Conservation (phyloP, 2,329 filamentous ascomycete genomes). For the Colletotrichum sp. region DNA sequence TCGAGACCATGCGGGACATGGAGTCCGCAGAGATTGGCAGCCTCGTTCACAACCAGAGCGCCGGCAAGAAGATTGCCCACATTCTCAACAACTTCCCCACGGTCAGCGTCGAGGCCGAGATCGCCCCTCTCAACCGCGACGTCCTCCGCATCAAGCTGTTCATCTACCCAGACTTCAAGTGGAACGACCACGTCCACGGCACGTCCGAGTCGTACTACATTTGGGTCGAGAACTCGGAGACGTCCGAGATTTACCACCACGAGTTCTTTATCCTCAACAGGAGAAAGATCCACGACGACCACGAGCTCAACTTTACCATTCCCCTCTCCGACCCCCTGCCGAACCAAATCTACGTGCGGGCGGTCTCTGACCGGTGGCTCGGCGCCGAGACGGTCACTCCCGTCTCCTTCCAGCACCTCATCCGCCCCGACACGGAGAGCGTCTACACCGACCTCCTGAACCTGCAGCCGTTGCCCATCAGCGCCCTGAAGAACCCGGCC, state of each 20-base stretch:
- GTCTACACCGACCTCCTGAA: slow-evolving; percentile 95
- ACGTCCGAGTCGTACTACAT: slow-evolving; percentile 97
- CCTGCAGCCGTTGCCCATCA: slow-evolving; percentile 86
- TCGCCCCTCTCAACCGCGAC: slow-evolving; percentile 92
- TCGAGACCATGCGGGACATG: slow-evolving; percentile 92
- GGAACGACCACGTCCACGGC: slow-evolving; percentile 94
- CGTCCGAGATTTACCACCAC: slow-evolving; percentile 95
- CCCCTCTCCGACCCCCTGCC: slow-evolving; percentile 92
- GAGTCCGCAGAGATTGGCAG: slow-evolving; percentile 87
- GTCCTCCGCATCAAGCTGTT: slow-evolving; percentile 90
- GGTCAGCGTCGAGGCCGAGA: slow-evolving; percentile 87
- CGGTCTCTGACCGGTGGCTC: slow-evolving; percentile 94
- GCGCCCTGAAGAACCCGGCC: slow-evolving; percentile 83
- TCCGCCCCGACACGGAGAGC: slow-evolving; percentile 95
- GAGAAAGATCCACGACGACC: slow-evolving; percentile 91
- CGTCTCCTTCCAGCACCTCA: slow-evolving; percentile 96
- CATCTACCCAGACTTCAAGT: slow-evolving; percentile 87
- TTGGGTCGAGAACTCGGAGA: slow-evolving; percentile 99
- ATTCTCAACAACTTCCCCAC: slow-evolving; percentile 93
- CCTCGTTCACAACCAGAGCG: slow-evolving; percentile 88
- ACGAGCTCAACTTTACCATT: slow-evolving; percentile 97
- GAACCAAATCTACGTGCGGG: slow-evolving; percentile 93
- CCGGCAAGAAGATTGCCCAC: slow-evolving; percentile 81
- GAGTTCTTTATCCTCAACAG: slow-evolving; percentile 94
- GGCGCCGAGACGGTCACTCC: slow-evolving; percentile 95